Conservation (phyloP, 805 yeast species). For the Spathaspora sp. region DNA sequence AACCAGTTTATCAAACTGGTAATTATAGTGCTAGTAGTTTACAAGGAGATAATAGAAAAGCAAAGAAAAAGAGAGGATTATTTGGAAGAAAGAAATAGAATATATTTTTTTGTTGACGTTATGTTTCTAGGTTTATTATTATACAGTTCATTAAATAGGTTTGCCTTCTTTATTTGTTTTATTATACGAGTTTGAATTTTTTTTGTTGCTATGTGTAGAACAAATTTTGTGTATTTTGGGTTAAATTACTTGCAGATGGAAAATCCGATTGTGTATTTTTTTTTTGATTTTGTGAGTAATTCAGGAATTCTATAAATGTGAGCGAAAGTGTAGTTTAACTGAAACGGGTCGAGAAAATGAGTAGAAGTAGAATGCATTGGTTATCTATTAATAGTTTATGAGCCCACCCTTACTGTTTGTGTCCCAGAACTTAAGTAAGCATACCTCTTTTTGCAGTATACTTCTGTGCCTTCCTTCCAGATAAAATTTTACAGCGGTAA, state of each 20-base stretch:
- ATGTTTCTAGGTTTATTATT: neutral
- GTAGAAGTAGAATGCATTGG: no score
- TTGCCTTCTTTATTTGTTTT: conserved; percentile 1
- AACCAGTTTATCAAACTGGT: conserved; percentile 47
- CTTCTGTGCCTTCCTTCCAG: no score
- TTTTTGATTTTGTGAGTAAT: neutral
- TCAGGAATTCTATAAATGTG: neutral
- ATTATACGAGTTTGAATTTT: conserved; percentile 1
- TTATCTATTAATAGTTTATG: no score
- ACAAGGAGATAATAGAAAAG: conserved; percentile 40
- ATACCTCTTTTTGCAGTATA: no score
- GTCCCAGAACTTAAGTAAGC: no score
- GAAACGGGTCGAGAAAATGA: no score
- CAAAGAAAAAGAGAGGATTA: conserved; percentile 57
- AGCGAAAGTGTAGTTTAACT: no score
- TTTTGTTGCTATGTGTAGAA: neutral
- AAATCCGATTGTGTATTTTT: neutral
- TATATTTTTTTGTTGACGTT: no score
- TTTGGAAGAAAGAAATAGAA: conserved; percentile 58
- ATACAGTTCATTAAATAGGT: neutral
- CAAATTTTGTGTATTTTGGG: neutral
- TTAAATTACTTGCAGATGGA: neutral
- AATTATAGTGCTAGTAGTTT: conserved; percentile 54
- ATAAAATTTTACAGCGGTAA: no score
- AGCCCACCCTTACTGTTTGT: no score